These are phyloP conservation scores for Brachypodium distachyon DNA, from an alignment of 202 grass and related monocot species.

Conservation along the genomic window DNA sequence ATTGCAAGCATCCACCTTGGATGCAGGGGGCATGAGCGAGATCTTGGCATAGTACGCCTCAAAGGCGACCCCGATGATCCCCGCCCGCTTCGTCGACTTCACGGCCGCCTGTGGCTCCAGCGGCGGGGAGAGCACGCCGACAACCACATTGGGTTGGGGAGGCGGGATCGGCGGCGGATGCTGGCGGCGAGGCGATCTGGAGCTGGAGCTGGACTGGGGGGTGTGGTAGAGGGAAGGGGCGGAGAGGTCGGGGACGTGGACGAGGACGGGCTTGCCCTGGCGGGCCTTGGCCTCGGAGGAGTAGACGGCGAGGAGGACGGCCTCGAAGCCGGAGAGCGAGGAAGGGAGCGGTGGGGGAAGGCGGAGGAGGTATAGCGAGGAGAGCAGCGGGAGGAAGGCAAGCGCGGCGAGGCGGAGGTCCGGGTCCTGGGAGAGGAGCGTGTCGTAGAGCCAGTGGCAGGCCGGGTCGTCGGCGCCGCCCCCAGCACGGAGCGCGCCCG, in stretches of 20 bases:
- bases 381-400: conserved; percentile 83
- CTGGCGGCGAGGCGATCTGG: conserved; percentile 43
- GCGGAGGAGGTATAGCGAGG: conserved; percentile 75
- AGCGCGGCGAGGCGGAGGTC: conserved; percentile 84
- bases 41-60: conserved; percentile 82
- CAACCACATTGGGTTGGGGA: conserved; percentile 26
- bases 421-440: conserved; percentile 72
- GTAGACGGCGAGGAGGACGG: conserved; percentile 91
- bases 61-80: conserved; percentile 78
- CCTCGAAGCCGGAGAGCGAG: conserved; percentile 80
- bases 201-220: conserved; percentile 32
- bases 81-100: conserved; percentile 82
- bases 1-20: conserved; percentile 86
- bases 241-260: conserved; percentile 81
- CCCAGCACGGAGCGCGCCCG: conserved; percentile 30
- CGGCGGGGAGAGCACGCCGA: conserved; percentile 72
- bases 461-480: conserved; percentile 65
- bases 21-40: conserved; percentile 63
- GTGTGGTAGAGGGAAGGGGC: conserved; percentile 83
- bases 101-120: conserved; percentile 79
- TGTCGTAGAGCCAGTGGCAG: conserved; percentile 97
- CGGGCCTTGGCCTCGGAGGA: conserved; percentile 72
- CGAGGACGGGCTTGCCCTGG: conserved; percentile 70
- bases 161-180: conserved; percentile 30
- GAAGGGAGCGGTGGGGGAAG: conserved; percentile 39